A percentile compares a stretch with the other conserved stretches of the same genome.
phyloP scores from a whole-genome alignment of 371 early-diverging fungal genomes.

The Dichotomocladium elegans region DNA sequence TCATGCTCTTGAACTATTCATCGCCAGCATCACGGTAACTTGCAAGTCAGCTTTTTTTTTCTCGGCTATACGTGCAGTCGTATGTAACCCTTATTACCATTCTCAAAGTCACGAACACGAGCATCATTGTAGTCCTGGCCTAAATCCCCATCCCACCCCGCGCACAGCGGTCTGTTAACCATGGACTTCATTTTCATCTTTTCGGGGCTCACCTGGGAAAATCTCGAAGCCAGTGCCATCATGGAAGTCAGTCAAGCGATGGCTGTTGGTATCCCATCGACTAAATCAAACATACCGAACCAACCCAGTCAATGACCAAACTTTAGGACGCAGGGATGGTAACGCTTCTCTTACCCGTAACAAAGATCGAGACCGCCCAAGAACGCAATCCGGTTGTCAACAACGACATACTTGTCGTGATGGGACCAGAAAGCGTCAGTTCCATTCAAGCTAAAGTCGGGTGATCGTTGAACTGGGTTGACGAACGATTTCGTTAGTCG shows the following conservation, averaged over 20 bases:
- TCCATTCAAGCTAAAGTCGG: conserved; percentile 58
- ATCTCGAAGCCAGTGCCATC: conserved; percentile 26
- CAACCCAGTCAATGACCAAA: not conserved
- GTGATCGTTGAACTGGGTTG: conserved; percentile 66
- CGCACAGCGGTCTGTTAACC: too few relatives aligned
- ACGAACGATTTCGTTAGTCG: too few relatives aligned
- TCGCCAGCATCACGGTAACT: too few relatives aligned
- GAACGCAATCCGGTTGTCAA: conserved; percentile 75
- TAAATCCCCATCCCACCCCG: too few relatives aligned
- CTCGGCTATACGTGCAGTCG: too few relatives aligned
- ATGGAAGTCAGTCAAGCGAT: conserved; percentile 50
- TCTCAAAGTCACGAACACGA: conserved; percentile 80
- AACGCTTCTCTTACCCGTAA: conserved; percentile 46
- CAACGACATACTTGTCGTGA: conserved; percentile 76
- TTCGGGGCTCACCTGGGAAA: conserved; percentile 35
- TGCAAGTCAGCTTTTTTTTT: conserved; percentile 19
- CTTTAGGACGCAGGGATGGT: not conserved
- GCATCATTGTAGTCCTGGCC: conserved; percentile 94
- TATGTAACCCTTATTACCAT: conserved; percentile 56
- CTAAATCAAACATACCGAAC: conserved; percentile 22
- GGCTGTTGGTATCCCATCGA: conserved; percentile 73
- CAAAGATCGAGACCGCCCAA: conserved; percentile 82
- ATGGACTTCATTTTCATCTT: too few relatives aligned
- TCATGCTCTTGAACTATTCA: conserved; percentile 55
- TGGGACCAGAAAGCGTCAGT: conserved; percentile 76